Base-by-base conservation (phyloP, 2,329 filamentous ascomycete genomes). In the Aspergillus proliferans region DNA sequence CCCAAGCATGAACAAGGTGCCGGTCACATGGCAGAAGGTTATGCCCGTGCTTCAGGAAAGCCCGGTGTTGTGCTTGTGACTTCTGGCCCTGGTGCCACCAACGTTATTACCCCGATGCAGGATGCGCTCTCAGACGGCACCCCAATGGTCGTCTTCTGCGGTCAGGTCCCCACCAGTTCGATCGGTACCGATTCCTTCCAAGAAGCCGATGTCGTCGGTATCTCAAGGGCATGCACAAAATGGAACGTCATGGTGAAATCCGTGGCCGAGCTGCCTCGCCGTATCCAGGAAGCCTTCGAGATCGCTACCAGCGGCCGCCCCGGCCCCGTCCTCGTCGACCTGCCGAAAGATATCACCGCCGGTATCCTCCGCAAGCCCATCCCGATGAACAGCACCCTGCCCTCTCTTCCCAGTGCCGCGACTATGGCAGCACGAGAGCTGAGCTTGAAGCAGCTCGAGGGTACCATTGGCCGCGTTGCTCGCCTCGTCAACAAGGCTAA, bases 181-280 rank as follows among this genome's bases (percentile, higher is more conserved):
- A 96, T 97, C 70, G 93, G 93, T 53, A 94, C 87, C 54, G 92
- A 97, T 69, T 89, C 90, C 49, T 97, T 97, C 80, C 93, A 98
- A 70, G 93, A 97, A 73, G 91, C 90, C 51, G 93, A 98, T 66
- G 85, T 95, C 33, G 78, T 96, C 51, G 92, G 92, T 59, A 97
- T 98, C 69, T 95, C 89, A 30, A 82, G 92, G 63, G 85, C 91
- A 18, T 96, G 91, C 79, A 96, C 91, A 59, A 97, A 97, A 77
- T 98, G 93, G 93, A 97, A 97, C 63, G 89, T 95, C 52, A 94
- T 97, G 90, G 89, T 96, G 44, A 96, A 94, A 80, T 92, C 86
- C 69, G 84, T 95, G 48, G 90, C 88, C 45, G 93, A 98, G 73
- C 79, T 98, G 48, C 93, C 93, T 45, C 83, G 88, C 62, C 83